A percentile compares a stretch with the other conserved stretches of the same genome.
phyloP scores from a whole-genome alignment of 805 yeast genomes.

The Saccharomycopsis fermentans region DNA sequence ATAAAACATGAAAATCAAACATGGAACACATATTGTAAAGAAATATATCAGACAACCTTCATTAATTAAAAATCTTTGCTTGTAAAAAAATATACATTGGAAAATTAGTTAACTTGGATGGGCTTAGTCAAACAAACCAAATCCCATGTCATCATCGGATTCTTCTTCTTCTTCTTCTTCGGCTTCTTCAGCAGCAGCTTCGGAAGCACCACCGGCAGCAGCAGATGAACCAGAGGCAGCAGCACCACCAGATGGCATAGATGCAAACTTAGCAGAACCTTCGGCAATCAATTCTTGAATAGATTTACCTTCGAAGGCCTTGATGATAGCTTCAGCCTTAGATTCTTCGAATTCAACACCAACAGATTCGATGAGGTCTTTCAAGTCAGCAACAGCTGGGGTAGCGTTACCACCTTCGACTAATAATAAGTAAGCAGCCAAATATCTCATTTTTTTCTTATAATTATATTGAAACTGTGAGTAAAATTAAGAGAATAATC shows the following conservation, averaged over 20 bases:
- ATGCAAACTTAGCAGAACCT: conserved; percentile 93
- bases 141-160: conserved; percentile 73
- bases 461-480: not conserved
- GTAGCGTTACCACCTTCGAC: conserved; percentile 93
- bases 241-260: conserved; percentile 98
- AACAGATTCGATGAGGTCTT: conserved; percentile 82
- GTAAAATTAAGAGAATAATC: conserved; percentile 48
- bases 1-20: not conserved
- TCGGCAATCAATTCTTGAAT: conserved; percentile 83
- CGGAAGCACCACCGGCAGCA: conserved; percentile 65
- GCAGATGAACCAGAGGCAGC: conserved; percentile 69
- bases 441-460: conserved; percentile 65
- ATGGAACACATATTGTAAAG: not conserved
- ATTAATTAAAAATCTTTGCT: not conserved
- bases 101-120: not conserved
- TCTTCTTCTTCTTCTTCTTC: conserved; percentile 53
- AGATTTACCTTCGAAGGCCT: conserved; percentile 90
- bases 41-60: not conserved
- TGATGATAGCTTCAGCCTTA: conserved; percentile 68
- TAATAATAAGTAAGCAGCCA: conserved; percentile 98
- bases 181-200: conserved; percentile 55
- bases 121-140: conserved; percentile 95
- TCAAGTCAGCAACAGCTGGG: conserved; percentile 89
- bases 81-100: not conserved
- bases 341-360: conserved; percentile 93